A percentile compares a stretch with the other conserved stretches of the same genome.
These are phyloP conservation scores for Entomortierella lignicola DNA, from an alignment of 192 early-diverging fungal genomes.

Conservation along the genomic window DNA sequence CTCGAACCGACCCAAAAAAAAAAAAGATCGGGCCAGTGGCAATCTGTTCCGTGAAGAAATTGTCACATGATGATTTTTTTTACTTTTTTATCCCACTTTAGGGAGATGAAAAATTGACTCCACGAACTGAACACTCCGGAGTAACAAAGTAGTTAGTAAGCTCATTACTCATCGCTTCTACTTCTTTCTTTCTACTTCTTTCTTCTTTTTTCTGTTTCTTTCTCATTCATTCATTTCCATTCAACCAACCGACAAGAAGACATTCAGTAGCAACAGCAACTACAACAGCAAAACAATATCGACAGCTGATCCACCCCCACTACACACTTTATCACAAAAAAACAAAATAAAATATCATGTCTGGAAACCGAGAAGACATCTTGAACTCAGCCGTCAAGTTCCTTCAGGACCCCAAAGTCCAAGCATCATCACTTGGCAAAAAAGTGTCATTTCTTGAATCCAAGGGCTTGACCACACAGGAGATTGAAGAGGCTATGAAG, in stretches of 20 bases:
- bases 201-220: neutral
- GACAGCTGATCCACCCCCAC: no score
- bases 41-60: constrained; percentile 15
- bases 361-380: constrained; percentile 74
- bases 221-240: neutral
- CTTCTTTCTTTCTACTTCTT: constrained; percentile 1
- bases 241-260: neutral
- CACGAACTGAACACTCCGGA: neutral
- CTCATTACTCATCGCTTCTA: neutral
- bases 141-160: neutral
- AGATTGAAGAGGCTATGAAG: constrained; percentile 92
- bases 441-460: constrained; percentile 95
- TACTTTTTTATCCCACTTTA: no score
- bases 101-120: neutral
- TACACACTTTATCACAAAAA: neutral
- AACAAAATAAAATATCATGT: constrained; percentile 30
- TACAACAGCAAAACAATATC: neutral
- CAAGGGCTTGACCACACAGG: constrained; percentile 91
- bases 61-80: constrained; percentile 21
- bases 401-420: constrained; percentile 92
- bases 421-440: constrained; percentile 87
- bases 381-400: constrained; percentile 91
- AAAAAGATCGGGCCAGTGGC: constrained; percentile 13
- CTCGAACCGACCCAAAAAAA: neutral
- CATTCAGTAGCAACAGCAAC: neutral